Base-by-base conservation (phyloP, 257 asterid genomes). In the Prunella vulgaris region DNA sequence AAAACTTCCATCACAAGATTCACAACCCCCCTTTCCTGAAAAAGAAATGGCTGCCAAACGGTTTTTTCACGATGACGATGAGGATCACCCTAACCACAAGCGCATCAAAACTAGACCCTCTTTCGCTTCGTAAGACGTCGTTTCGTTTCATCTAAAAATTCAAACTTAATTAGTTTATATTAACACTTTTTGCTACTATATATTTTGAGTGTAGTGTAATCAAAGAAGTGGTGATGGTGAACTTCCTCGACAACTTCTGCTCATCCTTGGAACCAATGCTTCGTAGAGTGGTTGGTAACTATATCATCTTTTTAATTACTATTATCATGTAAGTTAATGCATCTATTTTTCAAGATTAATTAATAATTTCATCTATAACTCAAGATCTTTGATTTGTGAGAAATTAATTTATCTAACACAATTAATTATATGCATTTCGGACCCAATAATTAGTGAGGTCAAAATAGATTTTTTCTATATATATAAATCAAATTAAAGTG, bases 221-320 rank as follows among this genome's bases (percentile, higher is more conserved):
- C 22, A 79, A 70, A 53, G 89, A 88, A 72, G 96, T 82, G 59
- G 81, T 83, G 25, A 74, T 70, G 78, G 74, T 62, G 79, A 87
- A 89, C 56, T 85, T 76, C 84, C 66, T 85, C 17, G 84, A 88
- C 30, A 79, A 83, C 70, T 71, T 88, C 62, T 84, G 90, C 66
- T 59, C 91, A 1, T 66, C 85, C 10, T 77, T 89, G 82, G 96
- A 88, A 60, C 93, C 96, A 15, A 77, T 84, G 93, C 80, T 88
- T 64, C 85, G 93, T 13, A 79, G 81, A 86, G 96, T 86, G 90
- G 95, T 88, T 86, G 90, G 95, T 88, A 79, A 32, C 6, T 46
- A 1, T 17, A 21, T 22, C 17, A 7, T 10, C 7, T 22, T 46
- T 46, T 15, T 6, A 5, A 15, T 17, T 15, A 49, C 3, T 22